Conservation (phyloP, 306 rosid genomes). For the Mimosa bimucronata region DNA sequence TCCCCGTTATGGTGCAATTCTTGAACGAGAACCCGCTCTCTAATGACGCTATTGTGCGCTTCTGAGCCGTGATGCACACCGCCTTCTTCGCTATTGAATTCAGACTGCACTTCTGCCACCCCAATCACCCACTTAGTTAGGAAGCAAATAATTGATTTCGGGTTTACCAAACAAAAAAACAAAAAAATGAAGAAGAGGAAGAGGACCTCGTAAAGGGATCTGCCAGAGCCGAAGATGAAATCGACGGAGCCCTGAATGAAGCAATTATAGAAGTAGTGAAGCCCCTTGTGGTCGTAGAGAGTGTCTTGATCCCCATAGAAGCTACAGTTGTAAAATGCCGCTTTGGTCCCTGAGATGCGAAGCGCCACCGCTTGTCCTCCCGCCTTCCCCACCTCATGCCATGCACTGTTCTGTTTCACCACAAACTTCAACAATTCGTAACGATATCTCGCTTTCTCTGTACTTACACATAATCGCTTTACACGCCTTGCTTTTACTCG, state of each 20-base stretch:
- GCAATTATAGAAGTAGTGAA: conserved; percentile 73
- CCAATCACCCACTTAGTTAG: neutral
- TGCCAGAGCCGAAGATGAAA: conserved; percentile 75
- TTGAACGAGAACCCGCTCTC: conserved; percentile 79
- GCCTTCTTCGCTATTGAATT: conserved; percentile 61
- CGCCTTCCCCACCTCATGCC: conserved; percentile 44
- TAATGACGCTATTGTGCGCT: conserved; percentile 52
- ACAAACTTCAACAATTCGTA: neutral
- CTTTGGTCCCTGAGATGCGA: conserved; percentile 66
- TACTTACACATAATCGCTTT: neutral
- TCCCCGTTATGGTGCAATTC: conserved; percentile 55
- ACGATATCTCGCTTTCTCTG: neutral
- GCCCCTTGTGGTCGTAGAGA: conserved; percentile 72
- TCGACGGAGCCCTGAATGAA: conserved; percentile 76
- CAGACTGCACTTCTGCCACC: conserved; percentile 58
- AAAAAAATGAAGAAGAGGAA: neutral
- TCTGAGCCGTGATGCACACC: conserved; percentile 76
- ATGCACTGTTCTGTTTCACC: conserved; percentile 60
- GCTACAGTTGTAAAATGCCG: conserved; percentile 68
- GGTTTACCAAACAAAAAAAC: neutral
- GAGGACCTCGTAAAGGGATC: conserved; percentile 67
- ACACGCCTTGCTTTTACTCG: neutral
- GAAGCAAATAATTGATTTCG: neutral
- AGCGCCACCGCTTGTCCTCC: conserved; percentile 72
- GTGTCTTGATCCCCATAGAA: conserved; percentile 78